phyloP scores from a whole-genome alignment of 345 rosid species.

The Bruguiera sexangula region DNA sequence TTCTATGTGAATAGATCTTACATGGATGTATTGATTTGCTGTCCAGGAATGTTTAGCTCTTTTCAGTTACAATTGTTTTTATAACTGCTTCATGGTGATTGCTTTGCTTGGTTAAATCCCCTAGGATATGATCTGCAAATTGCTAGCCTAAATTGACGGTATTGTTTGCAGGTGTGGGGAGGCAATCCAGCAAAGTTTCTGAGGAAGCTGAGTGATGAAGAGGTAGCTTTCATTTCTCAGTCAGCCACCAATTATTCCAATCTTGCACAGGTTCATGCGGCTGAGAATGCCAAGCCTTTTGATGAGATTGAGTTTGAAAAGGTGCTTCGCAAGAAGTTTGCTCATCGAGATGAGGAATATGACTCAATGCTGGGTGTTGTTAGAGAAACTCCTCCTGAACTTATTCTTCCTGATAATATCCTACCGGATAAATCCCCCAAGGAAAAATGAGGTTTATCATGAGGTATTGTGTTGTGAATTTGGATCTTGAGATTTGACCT shows the following conservation, averaged over 20 bases:
- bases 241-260: constrained; percentile 77
- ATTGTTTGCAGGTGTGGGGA: constrained; percentile 70
- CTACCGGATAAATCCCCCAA: constrained; percentile 50
- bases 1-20: not conserved
- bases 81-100: not conserved
- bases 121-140: not conserved
- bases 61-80: too few species aligned
- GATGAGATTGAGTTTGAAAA: constrained; percentile 87
- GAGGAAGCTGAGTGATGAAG: constrained; percentile 75
- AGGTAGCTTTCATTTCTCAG: constrained; percentile 64
- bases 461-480: constrained; percentile 25
- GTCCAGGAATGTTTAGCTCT: not conserved
- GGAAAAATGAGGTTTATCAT: constrained; percentile 42
- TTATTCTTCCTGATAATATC: constrained; percentile 68
- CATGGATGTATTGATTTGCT: not conserved
- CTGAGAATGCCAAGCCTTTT: constrained; percentile 80
- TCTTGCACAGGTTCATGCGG: constrained; percentile 84
- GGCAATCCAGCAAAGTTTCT: constrained; percentile 95
- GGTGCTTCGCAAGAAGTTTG: constrained; percentile 76
- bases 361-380: constrained; percentile 85
- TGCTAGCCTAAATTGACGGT: not conserved
- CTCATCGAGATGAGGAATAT: constrained; percentile 64
- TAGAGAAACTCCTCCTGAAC: constrained; percentile 75
- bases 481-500: constrained; percentile 24
- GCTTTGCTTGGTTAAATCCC: not conserved